Evolutionary conservation across 148 eudicot species (phyloP).

Genomic region (Rhododendron henanense): DNA sequence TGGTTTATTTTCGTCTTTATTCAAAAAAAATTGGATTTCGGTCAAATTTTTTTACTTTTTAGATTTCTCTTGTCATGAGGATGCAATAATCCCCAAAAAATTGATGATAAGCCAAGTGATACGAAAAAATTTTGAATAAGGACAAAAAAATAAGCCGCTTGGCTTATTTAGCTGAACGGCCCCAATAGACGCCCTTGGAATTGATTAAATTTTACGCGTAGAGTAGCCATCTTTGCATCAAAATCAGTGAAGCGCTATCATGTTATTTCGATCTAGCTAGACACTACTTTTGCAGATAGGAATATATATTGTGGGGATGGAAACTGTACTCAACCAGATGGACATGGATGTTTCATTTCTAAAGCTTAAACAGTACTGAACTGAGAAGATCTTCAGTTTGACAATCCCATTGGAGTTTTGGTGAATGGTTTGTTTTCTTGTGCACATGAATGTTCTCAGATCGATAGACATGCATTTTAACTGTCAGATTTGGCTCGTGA

Average conservation of each 20-base stretch:
- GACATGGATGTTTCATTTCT: neutral
- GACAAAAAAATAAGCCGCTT: too few relatives aligned
- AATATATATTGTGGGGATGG: neutral
- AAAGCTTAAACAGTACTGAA: neutral
- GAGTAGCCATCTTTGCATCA: neutral
- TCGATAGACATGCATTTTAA: neutral
- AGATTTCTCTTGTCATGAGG: too few relatives aligned
- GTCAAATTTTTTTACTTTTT: too few relatives aligned
- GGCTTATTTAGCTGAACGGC: too few relatives aligned
- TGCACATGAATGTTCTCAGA: conserved; percentile 6
- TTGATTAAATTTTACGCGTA: too few relatives aligned
- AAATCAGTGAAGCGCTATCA: neutral
- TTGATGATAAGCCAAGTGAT: too few relatives aligned
- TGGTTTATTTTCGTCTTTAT: too few relatives aligned
- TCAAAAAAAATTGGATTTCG: too few relatives aligned
- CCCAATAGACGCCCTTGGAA: too few relatives aligned
- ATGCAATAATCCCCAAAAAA: too few relatives aligned
- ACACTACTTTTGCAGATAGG: neutral
- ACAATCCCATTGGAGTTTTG: neutral
- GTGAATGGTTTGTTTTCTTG: neutral
- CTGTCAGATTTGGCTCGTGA: neutral
- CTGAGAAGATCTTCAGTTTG: neutral
- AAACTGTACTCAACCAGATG: neutral
- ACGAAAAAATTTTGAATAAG: too few relatives aligned
- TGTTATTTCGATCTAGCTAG: neutral